Evolutionary conservation across 306 rosid genomes (phyloP).

Genomic region (Benincasa hispida): DNA sequence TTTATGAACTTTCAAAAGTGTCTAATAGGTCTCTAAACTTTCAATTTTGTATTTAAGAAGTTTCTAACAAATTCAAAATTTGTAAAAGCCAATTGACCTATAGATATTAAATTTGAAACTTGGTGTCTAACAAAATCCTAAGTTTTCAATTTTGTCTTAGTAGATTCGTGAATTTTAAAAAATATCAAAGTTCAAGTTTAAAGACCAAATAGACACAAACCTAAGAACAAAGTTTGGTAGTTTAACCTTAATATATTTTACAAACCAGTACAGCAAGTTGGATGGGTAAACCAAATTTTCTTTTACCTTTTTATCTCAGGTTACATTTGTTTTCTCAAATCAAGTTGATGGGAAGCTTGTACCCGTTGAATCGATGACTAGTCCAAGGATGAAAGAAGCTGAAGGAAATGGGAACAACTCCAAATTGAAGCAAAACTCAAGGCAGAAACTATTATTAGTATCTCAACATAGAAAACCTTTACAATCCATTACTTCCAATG

Average conservation of each 20-base stretch:
- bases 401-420: conserved; percentile 22
- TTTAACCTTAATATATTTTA: not conserved
- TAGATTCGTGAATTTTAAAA: too few relatives aligned
- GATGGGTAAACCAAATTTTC: not conserved
- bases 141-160: too few relatives aligned
- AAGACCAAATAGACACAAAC: too few relatives aligned
- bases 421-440: conserved; percentile 22
- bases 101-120: too few relatives aligned
- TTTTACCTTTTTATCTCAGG: conserved; percentile 26
- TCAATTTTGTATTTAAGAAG: too few relatives aligned
- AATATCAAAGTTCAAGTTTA: too few relatives aligned
- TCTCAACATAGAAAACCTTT: conserved; percentile 27
- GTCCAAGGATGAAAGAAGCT: conserved; percentile 27
- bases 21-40: too few relatives aligned
- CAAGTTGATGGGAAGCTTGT: conserved; percentile 82
- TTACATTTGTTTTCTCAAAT: conserved; percentile 76
- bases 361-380: conserved; percentile 51
- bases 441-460: conserved; percentile 21
- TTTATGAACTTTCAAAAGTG: too few relatives aligned
- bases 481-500: conserved; percentile 24
- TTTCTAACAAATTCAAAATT: too few relatives aligned
- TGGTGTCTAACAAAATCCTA: too few relatives aligned
- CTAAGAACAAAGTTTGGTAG: too few relatives aligned
- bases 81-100: too few relatives aligned
- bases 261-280: not conserved